phyloP scores from a whole-genome alignment of 2,329 filamentous ascomycete genomes.

The Chaetomiaceae sp. region DNA sequence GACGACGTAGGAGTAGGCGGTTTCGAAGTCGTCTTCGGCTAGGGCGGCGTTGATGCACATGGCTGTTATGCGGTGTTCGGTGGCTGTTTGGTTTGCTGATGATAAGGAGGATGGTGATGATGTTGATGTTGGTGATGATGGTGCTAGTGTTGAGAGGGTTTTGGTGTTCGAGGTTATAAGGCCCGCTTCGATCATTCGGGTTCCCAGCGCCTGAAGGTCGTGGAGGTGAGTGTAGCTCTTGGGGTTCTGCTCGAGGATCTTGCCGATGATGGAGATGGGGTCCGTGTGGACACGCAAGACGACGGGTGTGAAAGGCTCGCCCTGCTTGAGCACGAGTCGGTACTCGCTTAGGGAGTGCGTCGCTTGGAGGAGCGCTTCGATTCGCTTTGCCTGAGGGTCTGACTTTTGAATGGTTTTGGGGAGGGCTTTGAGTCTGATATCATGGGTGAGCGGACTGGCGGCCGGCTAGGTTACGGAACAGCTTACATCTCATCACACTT shows the following conservation, averaged over 20 bases:
- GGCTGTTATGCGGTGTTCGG: slow-evolving; percentile 64
- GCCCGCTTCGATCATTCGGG: slow-evolving; percentile 60
- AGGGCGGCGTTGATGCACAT: slow-evolving; percentile 79
- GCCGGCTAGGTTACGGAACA: not conserved
- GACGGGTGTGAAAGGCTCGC: slow-evolving; percentile 74
- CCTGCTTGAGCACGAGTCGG: slow-evolving; percentile 71
- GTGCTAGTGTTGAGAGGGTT: slow-evolving; percentile 21
- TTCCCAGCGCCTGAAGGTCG: slow-evolving; percentile 65
- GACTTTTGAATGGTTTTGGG: slow-evolving; percentile 51
- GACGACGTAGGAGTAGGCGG: slow-evolving; percentile 77
- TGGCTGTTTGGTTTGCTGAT: slow-evolving; percentile 32
- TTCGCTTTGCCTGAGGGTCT: slow-evolving; percentile 46
- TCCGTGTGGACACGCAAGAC: slow-evolving; percentile 72
- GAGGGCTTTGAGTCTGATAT: slow-evolving; percentile 57
- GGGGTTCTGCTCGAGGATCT: slow-evolving; percentile 69
- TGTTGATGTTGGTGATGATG: no score
- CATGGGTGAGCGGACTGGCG: not conserved
- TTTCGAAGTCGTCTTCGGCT: slow-evolving; percentile 75
- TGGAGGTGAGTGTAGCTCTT: slow-evolving; percentile 70
- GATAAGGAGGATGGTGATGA: slow-evolving; percentile 26
- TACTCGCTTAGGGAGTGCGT: slow-evolving; percentile 74
- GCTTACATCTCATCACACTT: slow-evolving; percentile 68
- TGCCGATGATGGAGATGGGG: slow-evolving; percentile 66
- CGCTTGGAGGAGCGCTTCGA: slow-evolving; percentile 62
- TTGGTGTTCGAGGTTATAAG: slow-evolving; percentile 34